These are phyloP conservation scores for Kwoniella sp. DNA, from an alignment of 768 basidiomycete genomes.

Conservation along the genomic window DNA sequence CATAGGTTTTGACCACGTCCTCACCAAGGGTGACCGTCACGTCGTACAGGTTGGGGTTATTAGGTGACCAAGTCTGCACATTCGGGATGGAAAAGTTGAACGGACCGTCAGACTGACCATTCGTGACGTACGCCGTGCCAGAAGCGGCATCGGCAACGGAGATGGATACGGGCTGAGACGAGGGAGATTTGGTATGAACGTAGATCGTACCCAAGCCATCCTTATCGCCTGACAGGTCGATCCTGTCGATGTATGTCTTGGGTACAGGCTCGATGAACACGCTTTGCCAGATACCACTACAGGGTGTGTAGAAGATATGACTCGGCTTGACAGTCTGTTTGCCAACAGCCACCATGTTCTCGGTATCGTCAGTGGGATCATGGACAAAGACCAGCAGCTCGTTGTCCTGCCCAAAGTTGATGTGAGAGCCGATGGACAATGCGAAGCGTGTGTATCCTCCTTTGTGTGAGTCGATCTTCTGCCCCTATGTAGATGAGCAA, in stretches of 20 bases:
- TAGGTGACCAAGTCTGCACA: conserved; percentile 21
- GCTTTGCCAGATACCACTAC: conserved; percentile 27
- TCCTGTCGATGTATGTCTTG: conserved; percentile 3
- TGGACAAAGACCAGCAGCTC: conserved; percentile 24
- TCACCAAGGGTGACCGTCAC: conserved; percentile 20
- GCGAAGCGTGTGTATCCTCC: conserved; percentile 24
- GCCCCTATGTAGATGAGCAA: conserved; percentile 5
- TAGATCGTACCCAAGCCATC: conserved; percentile 14
- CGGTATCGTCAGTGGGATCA: conserved; percentile 21
- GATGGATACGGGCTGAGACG: not conserved
- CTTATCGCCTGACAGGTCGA: conserved; percentile 22
- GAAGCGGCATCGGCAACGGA: conserved; percentile 1
- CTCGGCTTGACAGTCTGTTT: conserved; percentile 21
- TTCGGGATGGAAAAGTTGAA: conserved; percentile 16
- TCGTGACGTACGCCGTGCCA: conserved; percentile 3
- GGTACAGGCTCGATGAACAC: conserved; percentile 31
- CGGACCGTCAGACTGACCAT: conserved; percentile 2
- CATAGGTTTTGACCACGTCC: conserved; percentile 17
- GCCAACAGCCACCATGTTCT: conserved; percentile 17
- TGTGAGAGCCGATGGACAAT: conserved; percentile 13
- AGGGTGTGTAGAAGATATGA: conserved; percentile 32
- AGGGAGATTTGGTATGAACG: no score
- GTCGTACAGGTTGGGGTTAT: conserved; percentile 18
- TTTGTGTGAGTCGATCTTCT: conserved; percentile 21
- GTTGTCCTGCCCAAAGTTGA: conserved; percentile 14